Conservation (phyloP, 1,284 basidiomycete genomes). For the Cryptococcus amylolentus region DNA sequence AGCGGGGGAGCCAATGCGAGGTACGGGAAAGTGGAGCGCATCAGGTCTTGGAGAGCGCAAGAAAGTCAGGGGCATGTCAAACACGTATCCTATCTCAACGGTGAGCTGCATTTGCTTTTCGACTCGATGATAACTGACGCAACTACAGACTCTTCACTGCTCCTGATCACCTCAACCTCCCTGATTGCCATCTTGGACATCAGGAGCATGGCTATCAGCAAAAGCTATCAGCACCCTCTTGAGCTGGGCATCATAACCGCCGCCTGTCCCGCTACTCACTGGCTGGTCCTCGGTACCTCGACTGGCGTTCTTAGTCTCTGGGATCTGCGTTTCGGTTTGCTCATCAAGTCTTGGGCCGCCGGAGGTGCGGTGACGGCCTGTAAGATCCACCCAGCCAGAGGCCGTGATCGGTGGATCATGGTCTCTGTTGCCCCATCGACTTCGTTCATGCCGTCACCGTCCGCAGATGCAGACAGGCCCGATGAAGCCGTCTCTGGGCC, state of each 20-base stretch:
- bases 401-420: slow-evolving; percentile 76
- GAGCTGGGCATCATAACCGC: slow-evolving; percentile 83
- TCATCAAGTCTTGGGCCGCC: slow-evolving; percentile 80
- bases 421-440: slow-evolving; percentile 54
- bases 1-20: slow-evolving; percentile 63
- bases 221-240: slow-evolving; percentile 74
- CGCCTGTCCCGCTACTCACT: slow-evolving; percentile 73
- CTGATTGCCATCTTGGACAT: slow-evolving; percentile 76
- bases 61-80: slow-evolving; percentile 31
- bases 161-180: slow-evolving; percentile 80
- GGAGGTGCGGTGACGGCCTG: slow-evolving; percentile 58
- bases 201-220: slow-evolving; percentile 72
- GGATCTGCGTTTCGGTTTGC: slow-evolving; percentile 91
- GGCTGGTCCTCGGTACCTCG: slow-evolving; percentile 83
- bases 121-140: neutral
- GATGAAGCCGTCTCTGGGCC: slow-evolving; percentile 12
- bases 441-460: neutral
- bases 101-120: slow-evolving; percentile 19
- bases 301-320: slow-evolving; percentile 80
- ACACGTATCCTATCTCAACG: slow-evolving; percentile 31
- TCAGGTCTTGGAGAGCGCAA: slow-evolving; percentile 47
- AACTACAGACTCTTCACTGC: slow-evolving; percentile 53
- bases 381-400: slow-evolving; percentile 71
- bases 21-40: slow-evolving; percentile 69
- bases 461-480: neutral